Evolutionary conservation across 1,139 yeast genomes (phyloP), one percentile per base, ranked within the genome.

Genomic region (Maudiozyma humilis): DNA sequence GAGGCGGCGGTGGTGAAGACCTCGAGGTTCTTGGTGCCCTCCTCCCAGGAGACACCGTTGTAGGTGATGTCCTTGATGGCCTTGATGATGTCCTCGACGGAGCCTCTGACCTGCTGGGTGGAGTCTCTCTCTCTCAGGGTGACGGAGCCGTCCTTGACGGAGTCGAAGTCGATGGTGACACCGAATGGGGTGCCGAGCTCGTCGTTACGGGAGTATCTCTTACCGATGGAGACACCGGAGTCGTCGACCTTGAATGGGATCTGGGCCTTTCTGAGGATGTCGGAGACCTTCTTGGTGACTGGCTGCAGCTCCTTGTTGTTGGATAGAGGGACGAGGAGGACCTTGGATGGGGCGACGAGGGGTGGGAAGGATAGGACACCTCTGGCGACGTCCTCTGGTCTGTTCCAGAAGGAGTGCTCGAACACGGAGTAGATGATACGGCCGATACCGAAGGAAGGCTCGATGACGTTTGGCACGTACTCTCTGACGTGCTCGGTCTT

Each of bases 151-250:
- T 93, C 97, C 65, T 84, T 79, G 51, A 84, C 78, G 44, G 96
- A 82, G 53, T 93, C 97, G 67, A 93, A 93, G 69, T 93, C 99
- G 58, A 93, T 84, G 53, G 99, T 93, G 66, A 93, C 79, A 68
- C 99, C 99, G 63, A 91, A 93, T 56, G 99, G 98, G 47, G 98
- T 93, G 68, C 99, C 99, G 66, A 93, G 78, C 71, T 93, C 99
- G 68, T 93, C 99, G 67, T 93, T 93, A 73, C 99, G 86, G 50
- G 98, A 89, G 62, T 93, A 93, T 72, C 99, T 84, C 74, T 89
- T 87, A 71, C 99, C 99, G 59, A 93, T 91, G 27, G 97, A 87
- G 31, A 96, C 97, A 60, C 95, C 84, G 15, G 97, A 88, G 66
- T 93, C 98, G 66, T 93, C 99, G 47, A 89, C 82, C 75, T 89